Base-by-base conservation (phyloP, 2,329 filamentous ascomycete species). In the Apiospora phragmitis region DNA sequence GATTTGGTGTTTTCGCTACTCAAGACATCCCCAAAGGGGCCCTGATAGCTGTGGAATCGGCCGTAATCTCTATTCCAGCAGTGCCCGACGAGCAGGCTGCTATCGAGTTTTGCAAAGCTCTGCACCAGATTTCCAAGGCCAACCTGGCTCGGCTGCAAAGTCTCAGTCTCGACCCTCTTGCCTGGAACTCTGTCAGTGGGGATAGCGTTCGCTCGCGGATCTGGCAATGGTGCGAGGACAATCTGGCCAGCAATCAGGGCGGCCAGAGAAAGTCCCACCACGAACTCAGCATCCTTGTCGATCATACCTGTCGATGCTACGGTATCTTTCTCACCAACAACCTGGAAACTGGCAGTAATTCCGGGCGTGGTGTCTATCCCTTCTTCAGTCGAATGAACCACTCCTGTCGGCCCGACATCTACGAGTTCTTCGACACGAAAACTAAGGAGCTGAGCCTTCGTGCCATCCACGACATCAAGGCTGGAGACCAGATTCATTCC, bases 391-490 rank as follows among this genome's bases (percentile, higher is more conserved):
- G 75, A 14, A 70, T 78, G 26, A 72, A 73, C 38, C 76, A 78
- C 70, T 74, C 74, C 3, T 78, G 76, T 62, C 66, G 72, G 2
- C 74, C 74, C 18, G 77, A 76, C 65, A 73, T 72, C 18, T 72
- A 74, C 35, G 73, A 73, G 65, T 70, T 70, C 18, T 78, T 72
- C 59, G 76, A 76, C 68, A 72, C 73, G 21, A 70, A 70, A 4
- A 66, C 75, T 1, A 29, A 72, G 41, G 71, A 72, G 38, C 65
- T 77, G 38, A 77, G 74, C 4, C 51, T 77, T 12, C 76, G 77
- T 67, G 72, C 76, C 1, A 69, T 73, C 9, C 73, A 71, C 11
- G 74, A 76, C 47, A 74, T 78, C 68, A 69, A 72, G 41, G 70
- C 72, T 1, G 75, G 74, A 24, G 74, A 77, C 38, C 72, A 77